Percentiles rank a stretch among this genome's conserved stretches.
Conservation (phyloP, 2,329 filamentous ascomycete genomes). For the Pseudogymnoascus sp. region DNA sequence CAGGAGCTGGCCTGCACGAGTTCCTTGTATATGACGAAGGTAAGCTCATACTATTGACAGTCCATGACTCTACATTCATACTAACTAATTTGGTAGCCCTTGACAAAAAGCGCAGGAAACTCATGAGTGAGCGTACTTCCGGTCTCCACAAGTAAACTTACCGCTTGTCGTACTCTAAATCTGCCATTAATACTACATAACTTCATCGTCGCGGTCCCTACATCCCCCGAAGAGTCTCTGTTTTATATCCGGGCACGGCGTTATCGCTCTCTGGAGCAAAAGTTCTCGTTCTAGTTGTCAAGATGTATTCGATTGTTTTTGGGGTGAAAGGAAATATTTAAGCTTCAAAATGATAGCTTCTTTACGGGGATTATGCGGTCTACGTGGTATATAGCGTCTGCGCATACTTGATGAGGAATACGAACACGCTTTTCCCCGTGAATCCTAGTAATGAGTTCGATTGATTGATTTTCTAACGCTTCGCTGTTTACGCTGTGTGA, state of each 20-base stretch:
- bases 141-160: constrained; percentile 38
- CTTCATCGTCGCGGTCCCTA: constrained; percentile 2
- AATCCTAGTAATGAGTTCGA: neutral
- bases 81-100: constrained; percentile 47
- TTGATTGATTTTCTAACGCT: neutral
- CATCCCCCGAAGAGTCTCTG: constrained; percentile 6
- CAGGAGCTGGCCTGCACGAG: constrained; percentile 79
- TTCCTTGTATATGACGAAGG: constrained; percentile 82
- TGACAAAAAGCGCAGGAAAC: constrained; percentile 57
- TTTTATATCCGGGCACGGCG: constrained; percentile 7
- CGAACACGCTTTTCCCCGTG: neutral
- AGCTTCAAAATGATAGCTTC: neutral
- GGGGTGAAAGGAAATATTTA: constrained; percentile 5
- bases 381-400: constrained; percentile 5
- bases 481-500: constrained; percentile 3
- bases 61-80: constrained; percentile 15
- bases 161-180: neutral
- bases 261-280: constrained; percentile 8
- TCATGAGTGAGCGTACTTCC: constrained; percentile 57
- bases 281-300: constrained; percentile 8
- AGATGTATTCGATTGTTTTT: constrained; percentile 3
- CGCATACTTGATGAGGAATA: constrained; percentile 1
- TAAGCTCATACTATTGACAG: constrained; percentile 35
- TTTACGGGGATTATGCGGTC: constrained; percentile 4
- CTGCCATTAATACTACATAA: constrained; percentile 9